These are phyloP conservation scores for Quercus phellos DNA, from an alignment of 331 rosid genomes.

Conservation along the genomic window DNA sequence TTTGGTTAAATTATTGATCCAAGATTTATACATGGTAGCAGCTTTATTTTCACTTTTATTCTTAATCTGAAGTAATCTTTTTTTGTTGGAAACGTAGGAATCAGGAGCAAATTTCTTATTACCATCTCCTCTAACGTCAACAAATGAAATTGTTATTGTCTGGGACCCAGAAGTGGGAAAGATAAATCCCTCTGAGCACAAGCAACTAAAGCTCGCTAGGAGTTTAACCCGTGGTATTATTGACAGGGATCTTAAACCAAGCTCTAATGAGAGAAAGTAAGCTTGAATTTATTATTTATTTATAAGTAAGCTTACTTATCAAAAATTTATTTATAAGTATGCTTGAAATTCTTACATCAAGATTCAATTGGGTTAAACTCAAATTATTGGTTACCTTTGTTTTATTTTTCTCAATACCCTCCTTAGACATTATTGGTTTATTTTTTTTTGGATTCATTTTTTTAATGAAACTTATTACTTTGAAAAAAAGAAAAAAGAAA, in stretches of 20 bases:
- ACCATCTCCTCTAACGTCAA: conserved; percentile 86
- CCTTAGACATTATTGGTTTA: neutral
- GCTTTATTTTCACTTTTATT: conserved; percentile 3
- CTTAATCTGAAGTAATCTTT: neutral
- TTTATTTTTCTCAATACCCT: neutral
- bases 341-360: conserved; percentile 29
- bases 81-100: conserved; percentile 65
- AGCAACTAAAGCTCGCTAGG: conserved; percentile 93
- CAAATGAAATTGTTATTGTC: conserved; percentile 86
- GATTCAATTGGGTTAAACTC: neutral
- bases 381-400: neutral
- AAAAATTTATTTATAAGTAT: conserved; percentile 35
- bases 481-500: too few relatives aligned
- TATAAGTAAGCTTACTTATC: too few relatives aligned
- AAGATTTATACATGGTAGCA: neutral
- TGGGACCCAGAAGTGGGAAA: conserved; percentile 97
- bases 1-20: neutral
- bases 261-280: conserved; percentile 91
- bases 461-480: too few relatives aligned
- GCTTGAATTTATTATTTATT: conserved; percentile 26
- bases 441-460: too few relatives aligned
- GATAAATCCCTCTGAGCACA: conserved; percentile 93
- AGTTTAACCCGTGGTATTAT: conserved; percentile 96
- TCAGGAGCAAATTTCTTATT: conserved; percentile 90
- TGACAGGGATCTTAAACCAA: conserved; percentile 95